Base-by-base conservation (phyloP, 768 basidiomycete genomes). In the Hypsizygus marmoreus region DNA sequence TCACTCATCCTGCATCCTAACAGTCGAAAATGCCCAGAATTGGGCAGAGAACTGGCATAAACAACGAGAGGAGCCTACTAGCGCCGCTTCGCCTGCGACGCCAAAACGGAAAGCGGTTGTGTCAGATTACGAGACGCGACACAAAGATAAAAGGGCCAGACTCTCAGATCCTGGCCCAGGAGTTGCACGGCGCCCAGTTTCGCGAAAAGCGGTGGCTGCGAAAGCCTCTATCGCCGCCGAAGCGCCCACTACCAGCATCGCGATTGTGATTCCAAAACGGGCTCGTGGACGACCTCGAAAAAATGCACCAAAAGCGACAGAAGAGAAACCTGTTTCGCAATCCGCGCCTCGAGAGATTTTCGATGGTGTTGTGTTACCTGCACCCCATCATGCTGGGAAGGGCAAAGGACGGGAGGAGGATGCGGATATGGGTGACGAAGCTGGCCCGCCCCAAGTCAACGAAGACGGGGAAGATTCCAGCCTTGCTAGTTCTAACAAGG, bases 41-140 rank as follows among this genome's bases (percentile, higher is more conserved):
- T 12, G 29, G 5, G 31, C 39, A 11, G 12, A 23, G 6, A 30
- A 16, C 11, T 33, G 36, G 36, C 22, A 51, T 8, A 40, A 36
- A 40, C 43, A 44, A 32, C 47, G 35, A 45, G 39, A 43, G 19
- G 46, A 37, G 29, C 10, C 34, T 33, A 35, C 31, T n/a, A n/a
- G n/a, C 12, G 26, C 41, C 7, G 19, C 42, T 5, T 32, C 11
- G 8, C 41, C 39, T 11, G n/a, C n/a, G 24, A 40, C 41, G 17
- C 39, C 43, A 20, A 45, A 43, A 22, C 43, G 49, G 25, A 40
- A 37, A 17, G 25, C 52, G 2, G 43, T 55, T 16, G 40, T 57
- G 12, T 57, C 58, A 39, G 55, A 59, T 40, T 53, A 57, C 19
- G 47, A 55, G 19, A 59, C 55, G 4, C 50, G 58, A 12, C 49